Percentiles rank a stretch among this genome's conserved stretches.
Evolutionary conservation across 2,329 filamentous ascomycete genomes (phyloP).

Genomic region (Harringtonia aguacate): DNA sequence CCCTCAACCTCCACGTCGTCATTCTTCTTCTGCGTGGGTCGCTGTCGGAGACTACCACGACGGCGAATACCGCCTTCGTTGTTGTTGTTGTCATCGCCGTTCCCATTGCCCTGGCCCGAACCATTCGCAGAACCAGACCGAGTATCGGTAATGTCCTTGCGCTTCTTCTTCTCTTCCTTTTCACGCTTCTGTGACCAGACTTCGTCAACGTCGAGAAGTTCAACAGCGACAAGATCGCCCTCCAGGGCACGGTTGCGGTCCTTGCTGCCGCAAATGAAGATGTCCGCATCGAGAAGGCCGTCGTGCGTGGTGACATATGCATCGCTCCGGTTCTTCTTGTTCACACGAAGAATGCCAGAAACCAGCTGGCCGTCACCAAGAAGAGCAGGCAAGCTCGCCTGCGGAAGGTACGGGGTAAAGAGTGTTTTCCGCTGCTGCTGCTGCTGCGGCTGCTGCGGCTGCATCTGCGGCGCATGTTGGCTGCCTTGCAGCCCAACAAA

Average conservation of each 20-base stretch:
- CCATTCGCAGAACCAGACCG: constrained; percentile 67
- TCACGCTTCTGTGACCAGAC: constrained; percentile 98
- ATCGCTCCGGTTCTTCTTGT: constrained; percentile 99
- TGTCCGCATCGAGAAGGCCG: constrained; percentile 81
- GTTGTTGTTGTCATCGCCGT: constrained; percentile 48
- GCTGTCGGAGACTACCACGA: constrained; percentile 88
- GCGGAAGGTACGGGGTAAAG: constrained; percentile 94
- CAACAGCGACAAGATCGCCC: constrained; percentile 88
- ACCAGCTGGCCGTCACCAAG: constrained; percentile 89
- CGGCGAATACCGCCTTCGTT: constrained; percentile 80
- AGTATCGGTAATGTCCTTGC: constrained; percentile 95
- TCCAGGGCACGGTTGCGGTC: constrained; percentile 95
- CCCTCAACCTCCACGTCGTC: constrained; percentile 98
- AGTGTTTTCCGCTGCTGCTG: constrained; percentile 95
- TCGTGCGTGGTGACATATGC: constrained; percentile 94
- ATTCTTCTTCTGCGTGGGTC: constrained; percentile 99
- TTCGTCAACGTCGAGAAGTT: constrained; percentile 94
- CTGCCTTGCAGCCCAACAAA: constrained; percentile 57
- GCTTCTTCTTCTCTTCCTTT: constrained; percentile 99
- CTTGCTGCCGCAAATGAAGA: constrained; percentile 99
- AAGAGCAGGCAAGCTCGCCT: constrained; percentile 84
- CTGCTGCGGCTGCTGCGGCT: constrained; percentile 55
- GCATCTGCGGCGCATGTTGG: constrained; percentile 58
- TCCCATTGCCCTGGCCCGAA: constrained; percentile 51
- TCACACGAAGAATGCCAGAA: constrained; percentile 90